phyloP scores from a whole-genome alignment of 2,329 filamentous ascomycete genomes.

The Fusarium sp. region DNA sequence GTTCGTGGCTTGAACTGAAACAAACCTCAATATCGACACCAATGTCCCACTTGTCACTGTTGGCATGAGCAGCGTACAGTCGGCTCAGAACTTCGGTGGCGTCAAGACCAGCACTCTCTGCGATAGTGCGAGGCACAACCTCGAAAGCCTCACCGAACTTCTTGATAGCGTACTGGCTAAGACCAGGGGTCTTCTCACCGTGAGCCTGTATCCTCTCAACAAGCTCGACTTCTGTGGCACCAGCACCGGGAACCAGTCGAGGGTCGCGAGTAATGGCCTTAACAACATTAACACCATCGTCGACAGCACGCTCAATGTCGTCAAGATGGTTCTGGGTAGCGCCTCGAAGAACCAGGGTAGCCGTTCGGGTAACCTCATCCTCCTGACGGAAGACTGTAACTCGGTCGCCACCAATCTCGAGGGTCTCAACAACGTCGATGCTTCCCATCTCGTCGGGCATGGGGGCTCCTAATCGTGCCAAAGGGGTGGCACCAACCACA shows the following conservation, averaged over 20 bases:
- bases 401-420: conserved; percentile 96
- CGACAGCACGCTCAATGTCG: conserved; percentile 94
- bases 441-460: conserved; percentile 99
- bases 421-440: conserved; percentile 94
- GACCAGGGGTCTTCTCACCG: conserved; percentile 90
- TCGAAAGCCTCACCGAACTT: conserved; percentile 98
- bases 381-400: conserved; percentile 99
- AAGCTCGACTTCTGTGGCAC: conserved; percentile 93
- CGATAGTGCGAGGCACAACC: conserved; percentile 91
- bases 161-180: conserved; percentile 95
- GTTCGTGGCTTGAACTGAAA: background rate
- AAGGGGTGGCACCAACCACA: conserved; percentile 95
- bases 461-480: conserved; percentile 92
- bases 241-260: conserved; percentile 90
- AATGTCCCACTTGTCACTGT: conserved; percentile 87
- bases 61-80: conserved; percentile 92
- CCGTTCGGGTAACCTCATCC: conserved; percentile 88
- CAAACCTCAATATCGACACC: conserved; percentile 90
- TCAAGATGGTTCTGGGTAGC: conserved; percentile 98
- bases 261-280: conserved; percentile 97
- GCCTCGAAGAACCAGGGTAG: conserved; percentile 92
- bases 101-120: conserved; percentile 94
- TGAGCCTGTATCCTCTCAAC: conserved; percentile 91
- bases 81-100: conserved; percentile 95
- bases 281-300: conserved; percentile 97